These are phyloP conservation scores for Tolypocladium inflatum DNA, from an alignment of 2,329 filamentous ascomycete species.

Conservation along the genomic window DNA sequence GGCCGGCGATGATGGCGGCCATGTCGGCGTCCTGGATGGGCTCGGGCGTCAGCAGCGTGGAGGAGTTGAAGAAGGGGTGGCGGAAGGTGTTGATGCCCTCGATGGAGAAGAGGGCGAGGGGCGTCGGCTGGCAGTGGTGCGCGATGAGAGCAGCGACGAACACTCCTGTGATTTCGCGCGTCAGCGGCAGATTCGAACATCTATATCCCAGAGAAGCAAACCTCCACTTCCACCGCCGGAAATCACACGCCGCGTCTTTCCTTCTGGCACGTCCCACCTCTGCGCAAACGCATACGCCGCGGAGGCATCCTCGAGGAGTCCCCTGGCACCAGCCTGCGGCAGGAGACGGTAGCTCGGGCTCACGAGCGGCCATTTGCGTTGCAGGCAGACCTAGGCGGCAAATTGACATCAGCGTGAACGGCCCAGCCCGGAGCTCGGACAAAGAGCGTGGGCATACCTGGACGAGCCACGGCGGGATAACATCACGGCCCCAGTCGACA, in stretches of 20 bases:
- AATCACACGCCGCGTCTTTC: conserved; percentile 16
- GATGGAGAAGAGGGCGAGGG: conserved; percentile 23
- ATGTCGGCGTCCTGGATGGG: conserved; percentile 15
- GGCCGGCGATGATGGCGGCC: conserved; percentile 11
- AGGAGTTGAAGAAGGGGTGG: conserved; percentile 25
- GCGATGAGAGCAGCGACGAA: conserved; percentile 19
- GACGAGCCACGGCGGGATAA: conserved; percentile 25
- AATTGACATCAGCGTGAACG: background rate
- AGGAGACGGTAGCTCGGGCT: conserved; percentile 25
- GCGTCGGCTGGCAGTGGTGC: conserved; percentile 17
- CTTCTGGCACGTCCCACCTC: conserved; percentile 7
- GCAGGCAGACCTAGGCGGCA: conserved; percentile 14
- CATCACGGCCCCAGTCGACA: conserved; percentile 18
- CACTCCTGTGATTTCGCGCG: conserved; percentile 13
- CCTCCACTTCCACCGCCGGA: conserved; percentile 23
- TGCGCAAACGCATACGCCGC: conserved; percentile 22
- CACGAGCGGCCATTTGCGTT: conserved; percentile 22
- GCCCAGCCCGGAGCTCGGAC: background rate
- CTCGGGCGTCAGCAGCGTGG: conserved; percentile 15
- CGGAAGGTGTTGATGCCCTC: conserved; percentile 25
- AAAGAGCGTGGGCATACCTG: conserved; percentile 10
- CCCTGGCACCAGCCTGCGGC: conserved; percentile 17
- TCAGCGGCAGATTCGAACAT: background rate
- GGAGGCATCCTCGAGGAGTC: conserved; percentile 18
- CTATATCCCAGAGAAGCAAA: conserved; percentile 1